Conservation (phyloP, 176 grass and related monocot species). For the Stipa capillata region DNA sequence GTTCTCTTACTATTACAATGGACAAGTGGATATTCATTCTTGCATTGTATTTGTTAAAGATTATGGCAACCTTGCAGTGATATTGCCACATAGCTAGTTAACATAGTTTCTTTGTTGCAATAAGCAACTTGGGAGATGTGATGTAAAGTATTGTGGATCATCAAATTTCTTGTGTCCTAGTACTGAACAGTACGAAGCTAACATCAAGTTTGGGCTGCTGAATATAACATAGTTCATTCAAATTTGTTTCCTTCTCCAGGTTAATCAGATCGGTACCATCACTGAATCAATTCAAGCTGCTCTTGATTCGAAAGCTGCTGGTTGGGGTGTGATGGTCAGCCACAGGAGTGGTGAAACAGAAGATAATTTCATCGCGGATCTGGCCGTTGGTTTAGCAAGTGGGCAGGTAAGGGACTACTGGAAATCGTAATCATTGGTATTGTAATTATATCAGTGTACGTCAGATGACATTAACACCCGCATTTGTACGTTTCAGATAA, state of each 20-base stretch:
- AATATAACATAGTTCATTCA: not conserved
- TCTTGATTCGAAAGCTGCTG: conserved; percentile 86
- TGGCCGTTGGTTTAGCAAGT: conserved; percentile 88
- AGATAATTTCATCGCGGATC: conserved; percentile 95
- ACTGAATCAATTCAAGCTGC: conserved; percentile 94
- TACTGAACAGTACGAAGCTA: not conserved
- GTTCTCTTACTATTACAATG: not conserved
- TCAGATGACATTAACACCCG: not conserved
- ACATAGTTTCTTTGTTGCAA: not conserved
- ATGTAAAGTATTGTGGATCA: not conserved
- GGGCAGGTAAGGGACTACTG: conserved; percentile 55
- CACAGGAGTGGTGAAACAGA: conserved; percentile 98
- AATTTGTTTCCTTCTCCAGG: conserved; percentile 38
- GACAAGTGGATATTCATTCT: not conserved
- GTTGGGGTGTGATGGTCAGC: conserved; percentile 98
- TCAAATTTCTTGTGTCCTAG: not conserved
- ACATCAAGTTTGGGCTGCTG: not conserved
- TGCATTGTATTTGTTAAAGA: not conserved
- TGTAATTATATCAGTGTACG: not conserved
- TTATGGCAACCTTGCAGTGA: not conserved
- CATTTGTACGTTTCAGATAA: conserved; percentile 55
- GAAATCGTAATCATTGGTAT: not conserved
- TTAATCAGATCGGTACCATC: conserved; percentile 87
- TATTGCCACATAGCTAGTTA: not conserved
- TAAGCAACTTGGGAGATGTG: not conserved